These are phyloP conservation scores for Moricandia arvensis DNA, from an alignment of 345 rosid genomes.

Conservation along the genomic window DNA sequence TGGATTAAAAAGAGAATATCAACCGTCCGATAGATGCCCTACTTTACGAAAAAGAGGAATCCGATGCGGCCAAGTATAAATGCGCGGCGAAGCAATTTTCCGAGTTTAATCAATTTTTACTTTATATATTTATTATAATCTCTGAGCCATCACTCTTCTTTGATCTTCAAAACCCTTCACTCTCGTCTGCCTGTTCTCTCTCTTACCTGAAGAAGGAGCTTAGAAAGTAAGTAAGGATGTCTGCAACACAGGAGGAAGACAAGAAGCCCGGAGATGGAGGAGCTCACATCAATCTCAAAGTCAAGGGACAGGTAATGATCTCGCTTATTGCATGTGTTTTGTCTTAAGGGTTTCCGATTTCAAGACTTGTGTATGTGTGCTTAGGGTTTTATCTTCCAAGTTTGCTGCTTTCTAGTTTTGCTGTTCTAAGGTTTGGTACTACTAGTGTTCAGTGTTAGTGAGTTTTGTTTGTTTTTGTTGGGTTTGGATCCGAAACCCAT, in stretches of 20 bases:
- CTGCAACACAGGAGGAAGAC: slow-evolving; percentile 56
- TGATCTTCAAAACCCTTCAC: slow-evolving; percentile 2
- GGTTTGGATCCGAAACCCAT: not conserved
- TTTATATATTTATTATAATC: not conserved
- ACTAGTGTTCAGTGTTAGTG: not conserved
- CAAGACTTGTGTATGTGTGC: not conserved
- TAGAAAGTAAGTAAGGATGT: slow-evolving; percentile 25
- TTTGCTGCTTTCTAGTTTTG: not conserved
- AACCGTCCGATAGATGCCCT: slow-evolving; percentile 31
- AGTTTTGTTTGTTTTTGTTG: not conserved
- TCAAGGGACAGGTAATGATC: slow-evolving; percentile 73
- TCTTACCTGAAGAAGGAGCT: too few species aligned
- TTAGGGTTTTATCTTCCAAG: slow-evolving; percentile 10
- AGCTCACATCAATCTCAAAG: slow-evolving; percentile 82
- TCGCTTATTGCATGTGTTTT: not conserved
- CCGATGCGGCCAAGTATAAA: slow-evolving; percentile 31
- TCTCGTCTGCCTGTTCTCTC: not conserved
- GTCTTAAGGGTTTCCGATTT: not conserved
- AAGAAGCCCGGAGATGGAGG: slow-evolving; percentile 77
- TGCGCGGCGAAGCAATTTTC: slow-evolving; percentile 13
- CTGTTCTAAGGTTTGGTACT: not conserved
- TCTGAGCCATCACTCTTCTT: not conserved
- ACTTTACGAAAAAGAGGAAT: slow-evolving; percentile 16
- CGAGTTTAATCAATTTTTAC: not conserved
- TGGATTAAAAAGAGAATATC: slow-evolving; percentile 20